Evolutionary conservation across 148 eudicot genomes (phyloP), one percentile per base, ranked within the genome.

Genomic region (Diospyros lotus): DNA sequence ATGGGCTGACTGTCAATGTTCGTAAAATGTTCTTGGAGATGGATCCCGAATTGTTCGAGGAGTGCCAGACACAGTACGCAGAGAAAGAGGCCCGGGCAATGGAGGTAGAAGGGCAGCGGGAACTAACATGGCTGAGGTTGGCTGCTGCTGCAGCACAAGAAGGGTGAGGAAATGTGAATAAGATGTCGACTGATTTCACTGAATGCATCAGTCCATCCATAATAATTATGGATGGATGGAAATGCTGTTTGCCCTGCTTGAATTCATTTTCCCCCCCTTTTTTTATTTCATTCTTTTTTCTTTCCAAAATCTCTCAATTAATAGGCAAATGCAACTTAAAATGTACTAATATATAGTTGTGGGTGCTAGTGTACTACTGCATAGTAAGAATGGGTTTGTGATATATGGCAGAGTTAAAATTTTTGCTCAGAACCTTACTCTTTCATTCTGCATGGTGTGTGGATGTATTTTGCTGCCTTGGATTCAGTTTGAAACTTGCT

Each of bases 1-100:
- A 89, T 50, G 89, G 90, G 17, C 84, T 89, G 61, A 85, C 93
- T 4, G 84, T 78, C 40, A 89, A 89, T 60, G 93, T 89, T 48
- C 78, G 86, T 40, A 89, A 84, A 79, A 84, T 89, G 89, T 89
- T 89, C 67, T 70, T 79, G 72, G 93, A 87, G 38, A 86, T 86
- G 89, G 93, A 89, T 45, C 81, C 68, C 6, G 88, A 86, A 41
- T 77, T 89, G 12, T 89, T 87, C 60, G 93, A 87, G 67, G 87
- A 87, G 63, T 86, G 90, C 65, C 84, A 86, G 71, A 82, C 68
- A 76, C 85, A 86, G 58, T 81, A 85, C 56, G 86, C 76, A 66
- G 89, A 87, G 69, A 89, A 80, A 78, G 79, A 51, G 56, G 79
- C 90, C 58, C 74, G 58, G 62, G 84, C 87, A 1, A 71, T 68